phyloP scores from a whole-genome alignment of 2,329 filamentous ascomycete genomes.

The Metarhizium guizhouense region DNA sequence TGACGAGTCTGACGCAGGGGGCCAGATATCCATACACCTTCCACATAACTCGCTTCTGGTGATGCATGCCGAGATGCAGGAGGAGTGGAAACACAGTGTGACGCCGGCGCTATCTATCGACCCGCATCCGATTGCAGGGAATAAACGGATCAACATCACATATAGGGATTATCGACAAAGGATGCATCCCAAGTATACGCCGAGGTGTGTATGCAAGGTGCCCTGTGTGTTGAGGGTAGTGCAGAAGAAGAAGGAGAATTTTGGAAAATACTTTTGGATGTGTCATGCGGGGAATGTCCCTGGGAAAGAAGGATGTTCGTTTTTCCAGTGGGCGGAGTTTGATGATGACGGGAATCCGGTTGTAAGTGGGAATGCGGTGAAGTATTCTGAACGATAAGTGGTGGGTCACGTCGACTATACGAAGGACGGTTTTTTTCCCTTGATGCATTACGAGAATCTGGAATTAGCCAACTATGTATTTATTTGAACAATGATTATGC shows the following conservation, averaged over 20 bases:
- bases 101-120: conserved; percentile 66
- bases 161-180: conserved; percentile 77
- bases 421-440: neutral
- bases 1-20: conserved; percentile 54
- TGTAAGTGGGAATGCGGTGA: conserved; percentile 15
- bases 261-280: conserved; percentile 88
- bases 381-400: neutral
- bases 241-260: conserved; percentile 66
- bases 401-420: neutral
- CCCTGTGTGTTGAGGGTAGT: conserved; percentile 66
- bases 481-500: too few species aligned
- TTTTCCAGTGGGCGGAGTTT: conserved; percentile 81
- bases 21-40: conserved; percentile 86
- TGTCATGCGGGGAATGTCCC: conserved; percentile 70
- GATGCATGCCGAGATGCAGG: conserved; percentile 98
- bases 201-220: conserved; percentile 66
- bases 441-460: neutral
- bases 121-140: conserved; percentile 74
- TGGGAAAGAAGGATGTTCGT: conserved; percentile 60
- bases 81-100: conserved; percentile 91
- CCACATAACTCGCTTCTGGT: conserved; percentile 89
- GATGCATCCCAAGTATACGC: conserved; percentile 70
- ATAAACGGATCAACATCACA: conserved; percentile 82
- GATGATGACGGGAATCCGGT: conserved; percentile 74
- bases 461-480: neutral